Evolutionary conservation across 2,329 filamentous ascomycete genomes (phyloP).

Genomic region (Sporothrix brunneoviolacea): DNA sequence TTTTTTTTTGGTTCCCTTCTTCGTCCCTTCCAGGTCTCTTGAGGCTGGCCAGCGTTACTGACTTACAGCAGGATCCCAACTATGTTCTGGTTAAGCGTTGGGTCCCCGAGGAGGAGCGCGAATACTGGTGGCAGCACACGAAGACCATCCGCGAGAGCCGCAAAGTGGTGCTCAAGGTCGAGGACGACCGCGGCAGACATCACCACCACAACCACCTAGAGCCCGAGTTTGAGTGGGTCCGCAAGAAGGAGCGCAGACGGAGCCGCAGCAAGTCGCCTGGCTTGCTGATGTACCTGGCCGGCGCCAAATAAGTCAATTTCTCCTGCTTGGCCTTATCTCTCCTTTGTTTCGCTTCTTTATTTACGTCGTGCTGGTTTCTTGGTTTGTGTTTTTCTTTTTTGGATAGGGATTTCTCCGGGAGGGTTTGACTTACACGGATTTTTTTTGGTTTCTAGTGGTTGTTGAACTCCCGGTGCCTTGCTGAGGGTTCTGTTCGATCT

Average conservation of each 20-base stretch:
- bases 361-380: background rate
- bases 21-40: background rate
- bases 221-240: slow-evolving; percentile 45
- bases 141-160: slow-evolving; percentile 53
- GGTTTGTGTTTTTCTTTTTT: background rate
- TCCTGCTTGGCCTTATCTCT: background rate
- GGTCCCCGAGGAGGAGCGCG: slow-evolving; percentile 65
- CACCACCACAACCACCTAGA: slow-evolving; percentile 35
- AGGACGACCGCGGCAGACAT: slow-evolving; percentile 38
- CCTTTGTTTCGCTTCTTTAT: background rate
- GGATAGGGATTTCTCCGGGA: background rate
- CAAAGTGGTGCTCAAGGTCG: slow-evolving; percentile 40
- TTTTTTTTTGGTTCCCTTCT: background rate
- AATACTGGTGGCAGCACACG: slow-evolving; percentile 67
- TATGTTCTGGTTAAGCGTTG: slow-evolving; percentile 65
- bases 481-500: too few species aligned
- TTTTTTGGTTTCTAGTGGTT: background rate
- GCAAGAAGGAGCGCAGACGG: slow-evolving; percentile 50
- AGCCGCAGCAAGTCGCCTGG: slow-evolving; percentile 53
- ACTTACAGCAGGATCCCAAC: slow-evolving; percentile 55
- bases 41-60: too few species aligned
- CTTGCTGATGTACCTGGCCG: slow-evolving; percentile 52
- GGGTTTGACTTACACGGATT: background rate
- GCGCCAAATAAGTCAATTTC: slow-evolving; percentile 29
- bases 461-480: too few species aligned